Base-by-base conservation (phyloP, 352 stramenopile species). In the Globisporangium sylvaticum region DNA sequence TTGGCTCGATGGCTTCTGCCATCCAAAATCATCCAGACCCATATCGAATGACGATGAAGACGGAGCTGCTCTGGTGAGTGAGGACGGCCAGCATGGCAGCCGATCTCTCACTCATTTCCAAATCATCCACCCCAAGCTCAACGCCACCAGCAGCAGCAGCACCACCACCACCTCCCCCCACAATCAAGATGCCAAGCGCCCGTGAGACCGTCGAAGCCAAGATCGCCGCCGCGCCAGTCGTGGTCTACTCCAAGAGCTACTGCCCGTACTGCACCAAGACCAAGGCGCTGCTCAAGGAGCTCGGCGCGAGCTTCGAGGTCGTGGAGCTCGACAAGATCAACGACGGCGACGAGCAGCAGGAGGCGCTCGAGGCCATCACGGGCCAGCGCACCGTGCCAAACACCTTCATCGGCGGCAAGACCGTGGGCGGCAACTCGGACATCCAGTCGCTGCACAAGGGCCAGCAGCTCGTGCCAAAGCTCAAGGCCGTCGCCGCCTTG, bases 361-460 rank as follows among this genome's bases (percentile, higher is more conserved):
- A 81, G 69, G 81, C 84, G 27, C 68, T 92, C 24, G 59, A 88
- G 69, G 50, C 74, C 29, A 87, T 90, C 71, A 90, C 84, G 31
- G 96, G 94, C 66, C 95, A 98, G 74, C 81, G 83, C 68, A 98
- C 95, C n/a, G 97, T 99, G 62, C 97, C 97, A 12, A 99, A 99
- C 83, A 91, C 98, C 20, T 99, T 99, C 78, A 91, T 99, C 58
- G 90, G 90, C 48, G 92, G 93, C 73, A 89, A 97, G 71, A 95
- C 94, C 71, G 76, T 99, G 59, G 97, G 97, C 58, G 97, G 97
- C 68, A 97, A 98, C 79, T 96, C 98, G 78, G 92, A 98, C 71
- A 92, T 96, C 50, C 88, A 98, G 68, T 78, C 75, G 52, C 87
- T 97, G 58, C 83, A 92, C 67, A 84, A 86, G 63, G 80, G 68